phyloP scores from a whole-genome alignment of 305 asterid genomes.

The Solanum aculeatissimum region DNA sequence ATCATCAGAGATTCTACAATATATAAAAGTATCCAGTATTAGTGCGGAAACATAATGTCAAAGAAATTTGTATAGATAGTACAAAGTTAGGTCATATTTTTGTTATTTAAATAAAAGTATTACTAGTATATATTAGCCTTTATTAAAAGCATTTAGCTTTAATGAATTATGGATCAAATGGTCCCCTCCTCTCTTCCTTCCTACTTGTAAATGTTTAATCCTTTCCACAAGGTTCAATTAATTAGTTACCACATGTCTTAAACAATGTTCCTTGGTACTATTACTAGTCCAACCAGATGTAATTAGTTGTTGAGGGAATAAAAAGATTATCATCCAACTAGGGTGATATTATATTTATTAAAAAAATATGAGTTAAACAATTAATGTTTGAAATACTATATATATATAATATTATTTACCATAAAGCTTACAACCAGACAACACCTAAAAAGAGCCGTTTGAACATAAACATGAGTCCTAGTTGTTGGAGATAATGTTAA shows the following conservation, averaged over 20 bases:
- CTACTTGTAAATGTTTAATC: slow-evolving; percentile 1
- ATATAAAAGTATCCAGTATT: not conserved
- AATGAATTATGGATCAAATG: slow-evolving; percentile 10
- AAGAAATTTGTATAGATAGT: slow-evolving; percentile 3
- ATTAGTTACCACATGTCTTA: no score
- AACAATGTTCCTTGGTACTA: not conserved
- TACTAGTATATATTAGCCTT: not conserved
- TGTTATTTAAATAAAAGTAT: not conserved
- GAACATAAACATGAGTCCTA: not conserved
- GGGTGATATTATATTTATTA: not conserved
- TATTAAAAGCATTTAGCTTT: not conserved
- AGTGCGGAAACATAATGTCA: not conserved
- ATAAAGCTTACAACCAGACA: slow-evolving; percentile 7
- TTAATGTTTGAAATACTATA: not conserved
- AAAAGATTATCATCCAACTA: not conserved
- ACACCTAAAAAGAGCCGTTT: slow-evolving; percentile 1
- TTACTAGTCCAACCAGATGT: not conserved
- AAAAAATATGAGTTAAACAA: not conserved
- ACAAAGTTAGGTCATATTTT: slow-evolving; percentile 7
- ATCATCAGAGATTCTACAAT: not conserved
- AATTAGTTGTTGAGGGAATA: not conserved
- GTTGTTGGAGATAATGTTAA: not conserved
- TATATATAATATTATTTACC: not conserved
- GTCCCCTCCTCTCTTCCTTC: slow-evolving; percentile 9
- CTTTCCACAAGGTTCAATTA: slow-evolving; percentile 1